These are phyloP conservation scores for Ganoderma boninense DNA, from an alignment of 1,284 basidiomycete species.

Conservation along the genomic window DNA sequence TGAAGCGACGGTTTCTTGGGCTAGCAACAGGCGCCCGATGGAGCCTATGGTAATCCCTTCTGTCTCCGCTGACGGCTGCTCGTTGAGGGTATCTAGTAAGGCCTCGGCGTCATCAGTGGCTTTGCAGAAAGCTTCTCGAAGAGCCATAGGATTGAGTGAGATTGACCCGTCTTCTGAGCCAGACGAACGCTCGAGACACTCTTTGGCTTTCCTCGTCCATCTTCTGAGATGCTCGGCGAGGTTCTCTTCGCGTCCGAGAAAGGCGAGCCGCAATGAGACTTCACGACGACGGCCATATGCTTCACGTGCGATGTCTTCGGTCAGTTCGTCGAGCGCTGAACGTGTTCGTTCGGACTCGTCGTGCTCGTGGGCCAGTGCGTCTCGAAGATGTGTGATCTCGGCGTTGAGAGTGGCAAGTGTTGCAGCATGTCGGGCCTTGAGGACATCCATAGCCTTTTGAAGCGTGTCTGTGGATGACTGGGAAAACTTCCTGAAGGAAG, in stretches of 20 bases:
- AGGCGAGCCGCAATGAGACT: slow-evolving; percentile 70
- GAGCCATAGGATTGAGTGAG: slow-evolving; percentile 23
- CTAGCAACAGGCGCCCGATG: slow-evolving; percentile 65
- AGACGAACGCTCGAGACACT: slow-evolving; percentile 44
- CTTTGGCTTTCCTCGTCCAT: slow-evolving; percentile 62
- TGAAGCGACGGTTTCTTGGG: slow-evolving; percentile 65
- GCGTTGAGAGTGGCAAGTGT: slow-evolving; percentile 64
- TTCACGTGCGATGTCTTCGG: slow-evolving; percentile 78
- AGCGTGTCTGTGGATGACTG: slow-evolving; percentile 80
- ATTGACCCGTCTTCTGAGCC: slow-evolving; percentile 29
- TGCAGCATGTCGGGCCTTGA: slow-evolving; percentile 69
- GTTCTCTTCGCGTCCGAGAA: slow-evolving; percentile 75
- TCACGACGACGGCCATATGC: slow-evolving; percentile 80
- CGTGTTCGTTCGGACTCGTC: slow-evolving; percentile 56
- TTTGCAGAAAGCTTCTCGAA: slow-evolving; percentile 44
- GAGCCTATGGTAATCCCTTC: slow-evolving; percentile 36
- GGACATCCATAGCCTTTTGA: slow-evolving; percentile 68
- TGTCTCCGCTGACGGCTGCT: slow-evolving; percentile 31
- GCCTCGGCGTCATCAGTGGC: slow-evolving; percentile 59
- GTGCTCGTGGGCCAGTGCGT: slow-evolving; percentile 52
- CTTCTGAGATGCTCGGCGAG: slow-evolving; percentile 62
- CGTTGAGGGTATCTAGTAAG: slow-evolving; percentile 57
- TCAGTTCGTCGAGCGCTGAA: slow-evolving; percentile 81
- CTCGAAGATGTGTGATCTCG: slow-evolving; percentile 54
- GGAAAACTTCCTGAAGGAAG: slow-evolving; percentile 76